A percentile compares a stretch with the other conserved stretches of the same genome.
phyloP scores from a whole-genome alignment of 345 rosid species.

The Lenwebbia sp. region DNA sequence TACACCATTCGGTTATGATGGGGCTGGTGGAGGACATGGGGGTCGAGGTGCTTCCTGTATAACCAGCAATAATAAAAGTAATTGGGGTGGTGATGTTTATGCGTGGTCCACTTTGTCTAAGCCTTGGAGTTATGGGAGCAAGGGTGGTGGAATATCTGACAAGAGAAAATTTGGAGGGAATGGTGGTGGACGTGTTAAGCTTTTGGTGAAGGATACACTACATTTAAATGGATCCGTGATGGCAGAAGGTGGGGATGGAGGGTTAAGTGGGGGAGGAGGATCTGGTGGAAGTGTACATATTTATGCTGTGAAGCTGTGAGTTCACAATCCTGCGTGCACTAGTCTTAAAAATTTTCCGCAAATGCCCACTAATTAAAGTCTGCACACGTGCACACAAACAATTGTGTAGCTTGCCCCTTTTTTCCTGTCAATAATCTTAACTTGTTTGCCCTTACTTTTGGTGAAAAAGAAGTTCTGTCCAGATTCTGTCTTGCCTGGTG shows the following conservation, averaged over 20 bases:
- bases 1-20: constrained; percentile 67
- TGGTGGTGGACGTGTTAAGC: constrained; percentile 88
- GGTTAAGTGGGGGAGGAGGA: constrained; percentile 78
- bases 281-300: constrained; percentile 91
- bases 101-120: constrained; percentile 74
- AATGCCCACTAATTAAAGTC: not conserved
- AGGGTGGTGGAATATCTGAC: constrained; percentile 59
- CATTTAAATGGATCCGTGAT: constrained; percentile 70
- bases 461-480: not conserved
- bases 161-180: constrained; percentile 47
- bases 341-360: not conserved
- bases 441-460: not conserved
- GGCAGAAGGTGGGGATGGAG: constrained; percentile 85
- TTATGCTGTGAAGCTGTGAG: constrained; percentile 72
- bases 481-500: not conserved
- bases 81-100: constrained; percentile 98
- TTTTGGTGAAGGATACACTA: constrained; percentile 42
- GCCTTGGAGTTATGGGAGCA: constrained; percentile 95
- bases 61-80: constrained; percentile 39
- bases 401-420: not conserved
- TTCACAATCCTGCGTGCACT: not conserved
- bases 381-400: not conserved
- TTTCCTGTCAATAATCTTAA: not conserved
- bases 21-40: constrained; percentile 99
- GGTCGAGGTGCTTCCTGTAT: constrained; percentile 94